Conservation (phyloP, 345 rosid genomes). For the Excoecaria cochinchinensis region DNA sequence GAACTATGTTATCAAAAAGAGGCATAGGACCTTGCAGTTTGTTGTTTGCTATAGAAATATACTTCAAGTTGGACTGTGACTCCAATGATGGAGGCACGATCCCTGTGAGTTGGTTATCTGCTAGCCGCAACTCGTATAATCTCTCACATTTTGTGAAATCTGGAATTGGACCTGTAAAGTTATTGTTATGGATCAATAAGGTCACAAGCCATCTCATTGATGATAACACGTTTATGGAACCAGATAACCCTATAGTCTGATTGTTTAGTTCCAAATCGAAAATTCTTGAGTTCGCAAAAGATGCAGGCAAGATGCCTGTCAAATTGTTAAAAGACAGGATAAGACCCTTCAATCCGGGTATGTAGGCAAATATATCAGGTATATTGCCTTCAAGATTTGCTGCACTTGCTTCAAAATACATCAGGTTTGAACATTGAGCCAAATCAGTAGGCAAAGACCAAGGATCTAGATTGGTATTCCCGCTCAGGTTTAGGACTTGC, state of each 20-base stretch:
- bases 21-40: slow-evolving; percentile 76
- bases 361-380: slow-evolving; percentile 56
- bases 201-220: slow-evolving; percentile 50
- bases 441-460: slow-evolving; percentile 72
- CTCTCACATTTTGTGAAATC: slow-evolving; percentile 55
- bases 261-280: too few relatives aligned
- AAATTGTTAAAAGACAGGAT: slow-evolving; percentile 71
- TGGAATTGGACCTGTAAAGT: slow-evolving; percentile 69
- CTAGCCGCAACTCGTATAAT: slow-evolving; percentile 65
- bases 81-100: slow-evolving; percentile 46
- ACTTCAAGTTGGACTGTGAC: slow-evolving; percentile 36
- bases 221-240: too few relatives aligned
- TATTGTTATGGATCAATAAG: slow-evolving; percentile 74
- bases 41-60: slow-evolving; percentile 58
- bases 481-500: slow-evolving; percentile 43
- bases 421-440: slow-evolving; percentile 36
- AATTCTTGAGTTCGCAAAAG: too few relatives aligned
- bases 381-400: slow-evolving; percentile 44
- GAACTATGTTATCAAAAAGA: slow-evolving; percentile 27
- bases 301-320: slow-evolving; percentile 60
- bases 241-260: too few relatives aligned
- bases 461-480: slow-evolving; percentile 26
- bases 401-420: slow-evolving; percentile 42
- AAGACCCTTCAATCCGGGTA: slow-evolving; percentile 46
- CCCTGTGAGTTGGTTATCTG: slow-evolving; percentile 76